Evolutionary conservation across 1,284 basidiomycete genomes (phyloP), one percentile per base, ranked within the genome.

Genomic region (Filobasidium uniguttulatum): DNA sequence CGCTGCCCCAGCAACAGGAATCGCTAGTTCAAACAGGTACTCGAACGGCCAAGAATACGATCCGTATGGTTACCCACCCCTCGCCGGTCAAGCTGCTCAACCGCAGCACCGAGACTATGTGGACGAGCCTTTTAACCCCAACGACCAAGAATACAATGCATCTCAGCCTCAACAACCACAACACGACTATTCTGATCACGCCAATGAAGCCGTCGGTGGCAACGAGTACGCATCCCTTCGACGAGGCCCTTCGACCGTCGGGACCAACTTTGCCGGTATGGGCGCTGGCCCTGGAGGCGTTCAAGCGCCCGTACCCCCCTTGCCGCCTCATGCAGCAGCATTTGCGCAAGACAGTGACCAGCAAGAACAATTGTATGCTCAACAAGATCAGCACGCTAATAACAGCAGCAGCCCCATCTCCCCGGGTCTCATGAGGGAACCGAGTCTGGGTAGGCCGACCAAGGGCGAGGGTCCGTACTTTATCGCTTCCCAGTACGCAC

Each of bases 381-480:
- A 19, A 4, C 25, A 43, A 19, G 40, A 43, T 15, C n/a, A 12
- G 12, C 22, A 17, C 5, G 15, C n/a, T 20, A 28, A n/a, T n/a
- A 26, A 29, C 20, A 28, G 17, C 15, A 44, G 23, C 9, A 20
- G 30, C 20, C 36, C n/a, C 46, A 23, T 10, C 44, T 31, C 17
- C n/a, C 30, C 17, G 12, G 40, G 38, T 10, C 43, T 52, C 44
- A 20, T 28, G 20, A 35, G 45, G 30, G 46, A 53, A n/a, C 46
- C 43, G 26, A 47, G 43, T 23, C 31, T 55, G 44, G 53, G 53
- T 5, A 14, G 53, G 37, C 53, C 53, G 29, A 55, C 53, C 17
- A 28, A 48, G 31, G 53, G 53, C 17, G 53, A 51, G 8, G 53
- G 53, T 5, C 53, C 53, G 33, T 55, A 55, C 31, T 46, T 46